These are phyloP conservation scores for Bertia moriformis DNA, from an alignment of 2,329 filamentous ascomycete genomes.

Conservation along the genomic window DNA sequence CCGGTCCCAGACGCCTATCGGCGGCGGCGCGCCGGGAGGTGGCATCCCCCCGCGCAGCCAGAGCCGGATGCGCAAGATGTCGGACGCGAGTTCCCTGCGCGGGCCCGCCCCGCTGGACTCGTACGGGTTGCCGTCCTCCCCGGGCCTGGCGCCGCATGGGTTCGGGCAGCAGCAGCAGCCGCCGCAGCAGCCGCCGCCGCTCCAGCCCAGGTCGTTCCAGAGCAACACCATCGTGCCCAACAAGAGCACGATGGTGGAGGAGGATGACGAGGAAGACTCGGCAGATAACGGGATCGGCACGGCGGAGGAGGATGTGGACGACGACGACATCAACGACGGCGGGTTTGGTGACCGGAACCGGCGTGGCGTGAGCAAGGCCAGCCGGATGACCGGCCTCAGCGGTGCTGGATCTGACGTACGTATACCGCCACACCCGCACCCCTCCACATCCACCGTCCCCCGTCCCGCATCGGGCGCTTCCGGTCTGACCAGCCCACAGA, in stretches of 20 bases:
- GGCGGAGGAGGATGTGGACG: constrained; percentile 42
- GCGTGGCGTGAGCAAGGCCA: neutral
- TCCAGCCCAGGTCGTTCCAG: constrained; percentile 84
- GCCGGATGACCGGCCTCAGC: neutral
- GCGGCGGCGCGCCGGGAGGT: no score
- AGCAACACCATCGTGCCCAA: constrained; percentile 95
- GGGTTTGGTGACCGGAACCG: constrained; percentile 1
- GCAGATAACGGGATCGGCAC: constrained; percentile 44
- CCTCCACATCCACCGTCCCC: constrained; percentile 2
- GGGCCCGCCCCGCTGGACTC: constrained; percentile 20
- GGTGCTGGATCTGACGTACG: constrained; percentile 22
- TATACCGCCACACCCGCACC: neutral
- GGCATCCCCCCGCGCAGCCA: constrained; percentile 29
- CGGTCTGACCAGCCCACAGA: constrained; percentile 18
- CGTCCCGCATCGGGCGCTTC: constrained; percentile 3
- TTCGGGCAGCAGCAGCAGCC: constrained; percentile 19
- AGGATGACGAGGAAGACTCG: no score
- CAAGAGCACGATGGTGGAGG: constrained; percentile 94
- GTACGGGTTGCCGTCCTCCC: constrained; percentile 43
- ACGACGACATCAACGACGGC: constrained; percentile 40
- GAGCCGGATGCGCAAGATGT: constrained; percentile 39
- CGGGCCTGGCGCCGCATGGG: constrained; percentile 42
- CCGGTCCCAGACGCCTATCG: constrained; percentile 47
- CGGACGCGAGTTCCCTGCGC: constrained; percentile 46
- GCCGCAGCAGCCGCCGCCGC: constrained; percentile 61